Conservation (phyloP, 208 protist genomes). For the Acanthamoeba triangularis region DNA sequence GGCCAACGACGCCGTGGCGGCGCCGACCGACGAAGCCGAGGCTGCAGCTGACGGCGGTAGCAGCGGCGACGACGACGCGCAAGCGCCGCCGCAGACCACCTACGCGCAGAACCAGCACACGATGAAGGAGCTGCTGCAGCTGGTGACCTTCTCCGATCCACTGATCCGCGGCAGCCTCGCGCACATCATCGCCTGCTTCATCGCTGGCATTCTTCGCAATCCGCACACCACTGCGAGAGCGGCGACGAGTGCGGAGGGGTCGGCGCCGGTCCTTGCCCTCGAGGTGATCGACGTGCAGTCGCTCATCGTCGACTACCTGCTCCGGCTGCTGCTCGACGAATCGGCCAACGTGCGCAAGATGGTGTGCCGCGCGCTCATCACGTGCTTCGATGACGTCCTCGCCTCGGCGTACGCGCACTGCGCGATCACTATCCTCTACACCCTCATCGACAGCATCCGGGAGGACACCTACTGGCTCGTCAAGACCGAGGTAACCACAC, state of each 20-base stretch:
- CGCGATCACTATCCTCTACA: conserved; percentile 12
- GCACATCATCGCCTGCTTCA: conserved; percentile 51
- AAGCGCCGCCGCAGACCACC: neutral
- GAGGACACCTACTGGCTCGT: conserved; percentile 73
- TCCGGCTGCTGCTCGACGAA: conserved; percentile 61
- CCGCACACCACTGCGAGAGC: neutral
- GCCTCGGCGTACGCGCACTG: neutral
- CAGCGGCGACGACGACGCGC: neutral
- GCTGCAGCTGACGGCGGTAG: neutral
- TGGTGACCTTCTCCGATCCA: conserved; percentile 67
- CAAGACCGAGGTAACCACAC: conserved; percentile 61
- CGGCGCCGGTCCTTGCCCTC: neutral
- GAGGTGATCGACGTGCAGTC: conserved; percentile 29
- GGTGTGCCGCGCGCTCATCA: conserved; percentile 10
- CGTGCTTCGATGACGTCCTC: conserved; percentile 44
- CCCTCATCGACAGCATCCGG: conserved; percentile 45
- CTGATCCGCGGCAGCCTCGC: conserved; percentile 56
- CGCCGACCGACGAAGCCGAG: too few species aligned
- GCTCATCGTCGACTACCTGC: conserved; percentile 40
- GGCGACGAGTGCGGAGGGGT: neutral
- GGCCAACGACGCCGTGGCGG: neutral
- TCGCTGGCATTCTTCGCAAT: conserved; percentile 24
- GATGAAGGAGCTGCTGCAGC: conserved; percentile 33
- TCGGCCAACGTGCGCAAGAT: conserved; percentile 68
- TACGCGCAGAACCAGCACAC: neutral